Base-by-base conservation (phyloP, 2,329 filamentous ascomycete genomes). In the Neofusicoccum kwambonambiense region DNA sequence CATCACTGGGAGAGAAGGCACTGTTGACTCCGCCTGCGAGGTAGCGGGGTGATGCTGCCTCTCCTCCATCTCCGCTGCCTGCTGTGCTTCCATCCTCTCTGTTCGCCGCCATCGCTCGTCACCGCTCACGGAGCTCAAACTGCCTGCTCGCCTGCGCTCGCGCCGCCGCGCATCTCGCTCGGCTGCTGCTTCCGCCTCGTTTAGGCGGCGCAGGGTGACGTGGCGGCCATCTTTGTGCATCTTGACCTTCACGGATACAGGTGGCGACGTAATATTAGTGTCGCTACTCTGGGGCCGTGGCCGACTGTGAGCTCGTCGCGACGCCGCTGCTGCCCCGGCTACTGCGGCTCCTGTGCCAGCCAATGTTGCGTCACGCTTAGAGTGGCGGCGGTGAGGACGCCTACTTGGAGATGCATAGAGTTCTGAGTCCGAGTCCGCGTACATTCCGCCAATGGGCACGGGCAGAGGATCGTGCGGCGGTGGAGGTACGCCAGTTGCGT, bases 201-300 rank as follows among this genome's bases (percentile, higher is more conserved):
- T 86, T 31, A 89, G 76, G 12, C 86, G 79, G 34, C 86, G 81
- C 7, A 89, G 79, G 2, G 87, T 89, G 41, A 89, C 86, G 70
- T 87, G 84, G 7, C 86, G 81, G 27, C 86, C 86, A 68, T 89
- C 86, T 65, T 84, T 83, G 74, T 88, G 86, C 82, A 88, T 86
- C 71, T 87, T 87, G 47, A 89, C 82, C 73, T 88, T 87, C 64
- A 89, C 82, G 35, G 84, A 87, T 52, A 88, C 85, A 2, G 86
- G 85, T n/a, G 85, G 86, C 0, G 84, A 86, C 27, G 79, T 80
- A 35, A 82, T 76, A 66, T 80, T 80, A 51, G 79, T 79, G 50
- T 81, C 78, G 62, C 67, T 68, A 62, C 74, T 75, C 65, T 62
- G 47, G 22, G 70, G 71, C 61, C 76, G 71, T 35, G 73, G 71